A percentile compares a stretch with the other conserved stretches of the same genome.
These are phyloP conservation scores for Rhizophora apiculata DNA, from an alignment of 345 rosid genomes.

Conservation along the genomic window DNA sequence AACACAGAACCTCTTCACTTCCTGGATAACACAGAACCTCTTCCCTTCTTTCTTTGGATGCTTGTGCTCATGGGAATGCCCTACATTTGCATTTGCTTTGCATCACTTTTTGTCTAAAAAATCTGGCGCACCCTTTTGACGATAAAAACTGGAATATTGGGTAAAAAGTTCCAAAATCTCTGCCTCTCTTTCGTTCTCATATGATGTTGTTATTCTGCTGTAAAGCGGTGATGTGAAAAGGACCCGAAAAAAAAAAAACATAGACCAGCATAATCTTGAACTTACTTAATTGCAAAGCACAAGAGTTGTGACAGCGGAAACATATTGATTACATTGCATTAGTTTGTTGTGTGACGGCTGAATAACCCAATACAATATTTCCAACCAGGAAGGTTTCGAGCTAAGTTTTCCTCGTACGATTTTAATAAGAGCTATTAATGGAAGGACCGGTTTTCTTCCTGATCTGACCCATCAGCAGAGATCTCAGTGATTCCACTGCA, in stretches of 20 bases:
- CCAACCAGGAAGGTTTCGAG: too few relatives aligned
- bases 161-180: too few relatives aligned
- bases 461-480: conserved; percentile 25
- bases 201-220: too few relatives aligned
- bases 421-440: neutral
- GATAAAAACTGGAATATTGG: neutral
- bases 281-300: neutral
- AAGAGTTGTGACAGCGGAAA: neutral
- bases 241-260: neutral
- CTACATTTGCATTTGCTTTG: conserved; percentile 9
- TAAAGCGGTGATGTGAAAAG: neutral
- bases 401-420: neutral
- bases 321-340: neutral
- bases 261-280: neutral
- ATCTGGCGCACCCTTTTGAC: conserved; percentile 25
- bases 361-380: neutral
- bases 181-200: too few relatives aligned
- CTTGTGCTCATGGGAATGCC: conserved; percentile 2
- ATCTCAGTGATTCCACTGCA: conserved; percentile 45
- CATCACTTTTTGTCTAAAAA: conserved; percentile 27
- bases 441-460: conserved; percentile 33
- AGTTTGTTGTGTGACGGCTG: neutral
- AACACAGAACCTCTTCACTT: conserved; percentile 13
- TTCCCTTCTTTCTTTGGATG: conserved; percentile 29
- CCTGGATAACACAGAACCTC: conserved; percentile 18